Conservation (phyloP, 768 basidiomycete species). For the Boletus eberwhitei region DNA sequence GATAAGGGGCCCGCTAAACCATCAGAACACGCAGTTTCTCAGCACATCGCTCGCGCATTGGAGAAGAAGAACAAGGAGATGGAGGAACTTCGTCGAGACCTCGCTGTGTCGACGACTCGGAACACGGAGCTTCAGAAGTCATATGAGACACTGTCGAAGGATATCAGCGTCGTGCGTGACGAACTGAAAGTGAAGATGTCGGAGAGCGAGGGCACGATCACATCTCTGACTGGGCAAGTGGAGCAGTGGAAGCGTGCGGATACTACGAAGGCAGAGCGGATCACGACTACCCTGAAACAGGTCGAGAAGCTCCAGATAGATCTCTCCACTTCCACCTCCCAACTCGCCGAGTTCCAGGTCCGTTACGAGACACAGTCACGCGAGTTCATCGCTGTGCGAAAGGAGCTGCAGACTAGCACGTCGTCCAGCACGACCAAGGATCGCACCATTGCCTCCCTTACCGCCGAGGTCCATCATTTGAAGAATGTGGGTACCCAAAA, state of each 20-base stretch:
- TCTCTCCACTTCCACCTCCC: not conserved
- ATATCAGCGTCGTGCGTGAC: not conserved
- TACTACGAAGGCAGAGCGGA: not conserved
- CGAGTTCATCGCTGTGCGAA: not conserved
- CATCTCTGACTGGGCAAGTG: not conserved
- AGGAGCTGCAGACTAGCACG: not conserved
- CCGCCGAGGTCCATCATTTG: not conserved
- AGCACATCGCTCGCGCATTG: not conserved
- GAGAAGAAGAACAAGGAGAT: conserved; percentile 1
- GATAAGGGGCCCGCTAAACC: not conserved
- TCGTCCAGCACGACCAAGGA: not conserved
- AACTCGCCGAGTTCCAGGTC: not conserved
- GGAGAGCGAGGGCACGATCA: not conserved
- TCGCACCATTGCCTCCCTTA: not conserved
- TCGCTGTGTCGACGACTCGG: not conserved
- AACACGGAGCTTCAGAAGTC: conserved; percentile 2
- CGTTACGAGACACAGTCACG: conserved; percentile 5
- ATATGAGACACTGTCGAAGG: not conserved
- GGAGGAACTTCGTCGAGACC: not conserved
- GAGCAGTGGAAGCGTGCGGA: not conserved
- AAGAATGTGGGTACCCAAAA: not conserved
- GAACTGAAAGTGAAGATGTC: conserved; percentile 1
- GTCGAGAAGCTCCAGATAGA: not conserved
- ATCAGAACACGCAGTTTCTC: not conserved
- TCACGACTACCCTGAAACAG: not conserved